Base-by-base conservation (phyloP, 2,329 filamentous ascomycete genomes). In the Fusarium neocosmosporiellum region DNA sequence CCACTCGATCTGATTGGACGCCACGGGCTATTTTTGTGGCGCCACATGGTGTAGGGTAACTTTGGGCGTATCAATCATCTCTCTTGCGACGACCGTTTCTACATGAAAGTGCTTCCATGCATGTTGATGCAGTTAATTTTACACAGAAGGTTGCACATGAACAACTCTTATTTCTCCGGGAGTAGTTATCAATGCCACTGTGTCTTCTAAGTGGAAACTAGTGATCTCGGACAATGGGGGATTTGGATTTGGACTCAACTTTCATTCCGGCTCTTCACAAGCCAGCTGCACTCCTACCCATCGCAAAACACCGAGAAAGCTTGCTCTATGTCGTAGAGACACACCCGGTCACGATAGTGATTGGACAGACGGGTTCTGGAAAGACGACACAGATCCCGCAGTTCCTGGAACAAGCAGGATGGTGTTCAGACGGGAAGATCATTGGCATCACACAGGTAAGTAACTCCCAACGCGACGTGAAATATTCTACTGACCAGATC, bases 351-450 rank as follows among this genome's bases (percentile, higher is more conserved):
- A 96, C 94, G 0, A 94, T 98, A 59, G 90, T 98, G 14, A 91
- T 98, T 63, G 96, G 96, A 10, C 95, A 98, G 80, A 98, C 96
- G 2, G 96, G 96, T 5, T 97, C 94, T 27, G 95, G 96, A 46
- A 98, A 98, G 83, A 98, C 95, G 2, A 98, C 96, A 0, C 96
- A 98, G 80, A 92, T 98, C 48, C 96, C 96, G 1, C 96, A 98
- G 76, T 98, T 93, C 77, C 88, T 98, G 14, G 92, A 97, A 66
- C 88, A 93, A 76, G 94, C 93, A 78, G 96, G 96, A 82, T 98
- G 96, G 95, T 96, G 94, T 79, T 87, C 88, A 31, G 89, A 95
- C 79, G 94, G 93, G 22, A 97, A 95, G 79, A 82, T 93, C 53
- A 93, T 99, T 74, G 96, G 91, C 22, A 88, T 98, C 48, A 98